Conservation (phyloP, 1,284 basidiomycete genomes). For the Austroboletus niveus region DNA sequence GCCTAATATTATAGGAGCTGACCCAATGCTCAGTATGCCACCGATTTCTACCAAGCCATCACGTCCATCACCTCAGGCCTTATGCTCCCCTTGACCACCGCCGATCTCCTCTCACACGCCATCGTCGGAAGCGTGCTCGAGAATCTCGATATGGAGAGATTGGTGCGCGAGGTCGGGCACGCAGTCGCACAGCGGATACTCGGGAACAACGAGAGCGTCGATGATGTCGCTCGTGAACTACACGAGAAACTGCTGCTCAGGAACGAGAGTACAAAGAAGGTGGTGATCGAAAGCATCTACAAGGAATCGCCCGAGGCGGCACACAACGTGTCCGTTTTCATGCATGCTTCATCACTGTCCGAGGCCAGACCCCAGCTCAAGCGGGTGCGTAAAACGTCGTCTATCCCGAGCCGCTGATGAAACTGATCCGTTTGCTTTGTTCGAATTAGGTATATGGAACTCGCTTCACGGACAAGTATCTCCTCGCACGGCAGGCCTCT, state of each 20-base stretch:
- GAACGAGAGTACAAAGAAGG: slow-evolving; percentile 96
- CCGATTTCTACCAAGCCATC: slow-evolving; percentile 94
- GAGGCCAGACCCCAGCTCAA: slow-evolving; percentile 81
- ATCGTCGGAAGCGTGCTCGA: slow-evolving; percentile 97
- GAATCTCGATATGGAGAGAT: slow-evolving; percentile 97
- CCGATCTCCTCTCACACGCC: slow-evolving; percentile 93
- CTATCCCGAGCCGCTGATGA: neutral
- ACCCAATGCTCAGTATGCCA: slow-evolving; percentile 65
- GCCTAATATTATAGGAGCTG: slow-evolving; percentile 12
- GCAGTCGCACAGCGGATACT: slow-evolving; percentile 92
- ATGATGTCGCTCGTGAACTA: slow-evolving; percentile 91
- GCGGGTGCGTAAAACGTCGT: slow-evolving; percentile 52
- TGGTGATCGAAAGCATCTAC: slow-evolving; percentile 96
- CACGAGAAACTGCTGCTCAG: slow-evolving; percentile 89
- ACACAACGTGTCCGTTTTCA: slow-evolving; percentile 91
- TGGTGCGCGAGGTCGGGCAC: slow-evolving; percentile 90
- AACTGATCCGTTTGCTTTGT: neutral
- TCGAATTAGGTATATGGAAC: slow-evolving; percentile 76
- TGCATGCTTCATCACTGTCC: slow-evolving; percentile 66
- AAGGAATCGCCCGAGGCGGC: slow-evolving; percentile 83
- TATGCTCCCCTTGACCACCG: slow-evolving; percentile 95
- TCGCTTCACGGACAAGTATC: slow-evolving; percentile 92
- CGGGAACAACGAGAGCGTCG: slow-evolving; percentile 88
- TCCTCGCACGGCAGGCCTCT: slow-evolving; percentile 66
- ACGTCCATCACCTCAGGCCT: slow-evolving; percentile 90